Base-by-base conservation (phyloP, 805 yeast species). In the Wickerhamiella hasegawae region DNA sequence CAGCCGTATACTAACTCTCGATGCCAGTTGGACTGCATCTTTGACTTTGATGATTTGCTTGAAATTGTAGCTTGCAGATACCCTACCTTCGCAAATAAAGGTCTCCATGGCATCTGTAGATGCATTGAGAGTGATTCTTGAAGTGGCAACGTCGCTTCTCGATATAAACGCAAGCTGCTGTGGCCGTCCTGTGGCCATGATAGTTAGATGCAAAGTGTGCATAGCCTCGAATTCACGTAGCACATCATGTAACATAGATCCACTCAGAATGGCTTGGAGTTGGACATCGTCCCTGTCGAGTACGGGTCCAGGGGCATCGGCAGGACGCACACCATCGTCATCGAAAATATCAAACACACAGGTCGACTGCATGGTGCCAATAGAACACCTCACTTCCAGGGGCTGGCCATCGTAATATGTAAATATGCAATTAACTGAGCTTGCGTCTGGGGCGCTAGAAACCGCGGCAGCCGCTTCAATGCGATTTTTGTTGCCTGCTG, bases 341-440 rank as follows among this genome's bases (percentile, higher is more conserved):
- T 9, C 14, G 14, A 9, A 26, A 26, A 26, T 26, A 11, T 10
- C 15, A 15, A 26, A 26, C 9, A 11, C 15, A n/a, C 28, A 26
- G 9, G 28, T 26, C 15, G 14, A 9, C 14, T 14, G 9, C 31
- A 28, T 28, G 8, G 6, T 8, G 6, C n/a, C 31, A 28, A 28
- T 28, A 4, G 37, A 49, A 19, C 26, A 43, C 3, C 11, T 21
- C 18, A 31, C 25, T 5, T 25, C 39, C 28, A 36, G 34, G 28
- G 24, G 24, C 24, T 21, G 24, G n/a, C n/a, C n/a, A n/a, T n/a
- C n/a, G n/a, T n/a, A n/a, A n/a, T n/a, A n/a, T n/a, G n/a, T n/a
- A n/a, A n/a, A n/a, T n/a, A n/a, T n/a, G n/a, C n/a, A n/a, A n/a
- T n/a, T n/a, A n/a, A n/a, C n/a, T n/a, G n/a, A n/a, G n/a, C n/a